Percentiles rank a stretch among this genome's conserved stretches.
Evolutionary conservation across 2,329 filamentous ascomycete genomes (phyloP).

Genomic region (Ophiostoma quercus): DNA sequence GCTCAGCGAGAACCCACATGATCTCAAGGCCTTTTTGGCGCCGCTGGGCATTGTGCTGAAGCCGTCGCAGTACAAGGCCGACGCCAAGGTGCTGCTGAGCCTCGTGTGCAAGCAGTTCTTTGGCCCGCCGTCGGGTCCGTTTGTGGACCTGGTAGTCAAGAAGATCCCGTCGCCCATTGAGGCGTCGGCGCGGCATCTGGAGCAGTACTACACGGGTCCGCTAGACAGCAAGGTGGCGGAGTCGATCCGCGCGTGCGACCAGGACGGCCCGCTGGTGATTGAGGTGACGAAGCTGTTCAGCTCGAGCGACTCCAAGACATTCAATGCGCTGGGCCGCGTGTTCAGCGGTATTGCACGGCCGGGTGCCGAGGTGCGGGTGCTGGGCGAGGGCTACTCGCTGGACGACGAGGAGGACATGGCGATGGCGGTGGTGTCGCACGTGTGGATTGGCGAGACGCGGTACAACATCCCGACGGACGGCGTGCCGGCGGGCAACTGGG

Average conservation of each 20-base stretch:
- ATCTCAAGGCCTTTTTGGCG: conserved; percentile 72
- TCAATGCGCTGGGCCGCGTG: conserved; percentile 84
- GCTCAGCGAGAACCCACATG: conserved; percentile 81
- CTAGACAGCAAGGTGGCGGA: conserved; percentile 73
- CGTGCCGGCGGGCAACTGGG: conserved; percentile 88
- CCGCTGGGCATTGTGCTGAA: conserved; percentile 81
- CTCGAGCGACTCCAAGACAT: conserved; percentile 81
- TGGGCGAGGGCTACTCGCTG: conserved; percentile 91
- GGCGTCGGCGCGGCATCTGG: conserved; percentile 68
- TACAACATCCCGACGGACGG: conserved; percentile 91
- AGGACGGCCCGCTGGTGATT: conserved; percentile 85
- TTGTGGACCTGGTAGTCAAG: conserved; percentile 90
- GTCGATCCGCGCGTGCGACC: conserved; percentile 76
- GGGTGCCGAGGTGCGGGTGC: conserved; percentile 76
- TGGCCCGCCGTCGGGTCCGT: conserved; percentile 69
- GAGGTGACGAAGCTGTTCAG: conserved; percentile 93
- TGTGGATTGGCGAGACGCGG: conserved; percentile 84
- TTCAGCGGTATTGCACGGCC: conserved; percentile 85
- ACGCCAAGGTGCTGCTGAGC: conserved; percentile 82
- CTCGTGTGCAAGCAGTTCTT: conserved; percentile 95
- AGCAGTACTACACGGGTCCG: conserved; percentile 89
- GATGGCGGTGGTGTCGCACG: conserved; percentile 73
- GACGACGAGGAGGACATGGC: conserved; percentile 99
- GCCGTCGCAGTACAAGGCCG: conserved; percentile 83
- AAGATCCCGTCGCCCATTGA: conserved; percentile 84